Conservation (phyloP, 257 asterid genomes). For the Oldenlandia corymbosa region DNA sequence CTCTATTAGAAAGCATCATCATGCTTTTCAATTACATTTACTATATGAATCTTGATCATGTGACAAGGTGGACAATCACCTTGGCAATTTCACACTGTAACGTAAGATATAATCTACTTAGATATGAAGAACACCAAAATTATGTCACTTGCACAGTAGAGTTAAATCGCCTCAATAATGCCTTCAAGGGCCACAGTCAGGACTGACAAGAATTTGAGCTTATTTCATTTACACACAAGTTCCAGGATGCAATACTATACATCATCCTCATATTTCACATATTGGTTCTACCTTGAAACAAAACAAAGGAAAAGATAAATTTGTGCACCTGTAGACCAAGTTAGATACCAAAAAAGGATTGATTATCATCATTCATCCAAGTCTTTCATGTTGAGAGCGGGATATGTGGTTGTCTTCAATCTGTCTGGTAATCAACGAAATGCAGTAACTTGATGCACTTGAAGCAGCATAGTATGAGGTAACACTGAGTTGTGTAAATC, state of each 20-base stretch:
- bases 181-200: neutral
- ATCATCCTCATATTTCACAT: neutral
- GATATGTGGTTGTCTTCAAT: constrained; percentile 52
- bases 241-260: neutral
- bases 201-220: neutral
- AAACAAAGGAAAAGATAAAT: constrained; percentile 7
- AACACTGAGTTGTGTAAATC: constrained; percentile 68
- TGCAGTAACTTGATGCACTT: constrained; percentile 70
- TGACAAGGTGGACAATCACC: neutral
- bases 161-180: too few relatives aligned
- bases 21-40: neutral
- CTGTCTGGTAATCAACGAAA: constrained; percentile 70
- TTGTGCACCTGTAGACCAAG: constrained; percentile 30
- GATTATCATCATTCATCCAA: constrained; percentile 50
- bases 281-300: constrained; percentile 1
- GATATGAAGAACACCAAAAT: neutral
- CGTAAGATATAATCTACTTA: neutral
- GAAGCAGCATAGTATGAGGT: constrained; percentile 79
- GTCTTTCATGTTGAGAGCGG: constrained; percentile 40
- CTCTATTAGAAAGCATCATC: too few relatives aligned
- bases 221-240: neutral
- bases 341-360: neutral
- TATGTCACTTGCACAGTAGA: neutral
- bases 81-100: neutral
- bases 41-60: neutral